Evolutionary conservation across 1,284 basidiomycete species (phyloP), one percentile per base, ranked within the genome.

Genomic region (Ustilago xerochloae): DNA sequence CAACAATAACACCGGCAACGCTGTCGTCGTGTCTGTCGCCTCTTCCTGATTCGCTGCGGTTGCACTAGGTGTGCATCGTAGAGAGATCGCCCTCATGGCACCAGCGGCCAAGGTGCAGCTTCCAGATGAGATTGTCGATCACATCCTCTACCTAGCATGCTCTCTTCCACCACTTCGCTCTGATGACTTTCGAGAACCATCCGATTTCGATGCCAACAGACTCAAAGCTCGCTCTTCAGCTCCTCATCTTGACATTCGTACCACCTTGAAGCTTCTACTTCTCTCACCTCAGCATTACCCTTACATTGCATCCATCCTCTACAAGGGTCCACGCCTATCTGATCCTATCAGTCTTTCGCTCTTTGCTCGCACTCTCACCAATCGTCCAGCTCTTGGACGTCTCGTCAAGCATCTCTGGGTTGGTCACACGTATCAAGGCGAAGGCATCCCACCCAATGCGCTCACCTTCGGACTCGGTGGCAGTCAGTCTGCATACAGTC

Each of bases 371-470:
- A 74, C 70, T 0, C 64, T 77, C 46, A 63, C 71, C 24, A 70
- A 60, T 15, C 65, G 75, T 10, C 75, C 75, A 9, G 65, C 71
- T 13, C 64, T 77, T 13, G 75, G 75, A 18, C 61, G 67, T 28
- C 67, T 75, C 41, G 70, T 77, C 48, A 62, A 70, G 55, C 63
- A 77, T 41, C 59, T 77, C 32, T 77, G 75, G 75, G 75, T 77
- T 48, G 75, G 75, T 3, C 71, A 74, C 49, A 69, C 71, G 15
- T 74, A 74, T 33, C 54, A 62, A 22, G 71, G 65, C 20, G 71
- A 74, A 24, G 63, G 58, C 22, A 57, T 74, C n/a, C 65, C 71
- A 8, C 63, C 62, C 30, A 74, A 68, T 28, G 65, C 71, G 6
- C 62, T 65, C 41, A 46, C 63, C 30, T 68, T 69, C 18, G 65